These are phyloP conservation scores for Smallanthus sonchifolius DNA, from an alignment of 129 eudicot species.

Conservation along the genomic window DNA sequence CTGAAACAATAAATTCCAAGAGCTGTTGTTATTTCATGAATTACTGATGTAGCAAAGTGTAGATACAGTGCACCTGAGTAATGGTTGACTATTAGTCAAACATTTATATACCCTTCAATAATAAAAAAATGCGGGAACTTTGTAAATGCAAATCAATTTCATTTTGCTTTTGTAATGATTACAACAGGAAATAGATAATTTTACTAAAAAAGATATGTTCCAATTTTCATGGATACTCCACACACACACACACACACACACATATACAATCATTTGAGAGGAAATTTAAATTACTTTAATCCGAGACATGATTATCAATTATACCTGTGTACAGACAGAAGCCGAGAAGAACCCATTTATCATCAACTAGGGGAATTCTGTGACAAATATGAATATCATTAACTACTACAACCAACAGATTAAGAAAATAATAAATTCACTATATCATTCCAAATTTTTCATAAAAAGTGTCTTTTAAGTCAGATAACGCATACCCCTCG, in stretches of 20 bases:
- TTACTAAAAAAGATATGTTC: background rate
- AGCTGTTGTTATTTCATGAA: conserved; percentile 87
- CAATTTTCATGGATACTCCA: background rate
- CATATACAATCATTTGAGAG: background rate
- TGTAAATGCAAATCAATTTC: background rate
- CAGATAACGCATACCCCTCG: conserved; percentile 67
- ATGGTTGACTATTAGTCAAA: background rate
- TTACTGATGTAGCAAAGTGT: conserved; percentile 84
- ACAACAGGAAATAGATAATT: background rate
- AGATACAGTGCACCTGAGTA: conserved; percentile 67
- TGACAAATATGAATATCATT: conserved; percentile 19
- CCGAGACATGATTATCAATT: background rate
- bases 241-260: background rate
- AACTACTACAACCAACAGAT: background rate
- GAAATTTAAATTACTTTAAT: conserved; percentile 1
- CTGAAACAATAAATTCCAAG: conserved; percentile 95
- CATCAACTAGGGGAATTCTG: conserved; percentile 95
- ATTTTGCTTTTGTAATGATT: background rate
- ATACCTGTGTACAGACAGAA: conserved; percentile 75
- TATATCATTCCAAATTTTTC: background rate
- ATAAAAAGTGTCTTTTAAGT: background rate
- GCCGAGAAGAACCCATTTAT: conserved; percentile 90
- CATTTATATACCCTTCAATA: background rate
- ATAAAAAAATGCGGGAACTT: background rate
- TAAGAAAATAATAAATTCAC: background rate